Evolutionary conservation across 805 yeast genomes (phyloP).

Genomic region (Clavispora fructus): DNA sequence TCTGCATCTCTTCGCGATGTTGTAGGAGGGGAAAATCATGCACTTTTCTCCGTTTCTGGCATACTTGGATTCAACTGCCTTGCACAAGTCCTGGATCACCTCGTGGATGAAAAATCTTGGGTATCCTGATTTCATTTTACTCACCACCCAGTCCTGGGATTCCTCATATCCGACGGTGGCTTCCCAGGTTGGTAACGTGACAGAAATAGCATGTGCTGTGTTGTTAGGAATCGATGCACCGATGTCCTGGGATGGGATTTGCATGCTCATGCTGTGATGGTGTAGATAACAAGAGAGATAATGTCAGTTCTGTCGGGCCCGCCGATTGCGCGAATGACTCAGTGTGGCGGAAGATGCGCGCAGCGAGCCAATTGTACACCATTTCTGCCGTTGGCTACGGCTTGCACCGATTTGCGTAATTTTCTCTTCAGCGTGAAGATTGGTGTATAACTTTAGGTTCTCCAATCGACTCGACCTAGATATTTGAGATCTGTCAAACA

Average conservation of each 20-base stretch:
- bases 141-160: conserved; percentile 76
- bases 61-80: conserved; percentile 56
- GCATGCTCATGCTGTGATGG: conserved; percentile 5
- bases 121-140: conserved; percentile 79
- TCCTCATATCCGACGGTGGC: conserved; percentile 91
- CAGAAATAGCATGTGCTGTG: conserved; percentile 90
- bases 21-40: conserved; percentile 72
- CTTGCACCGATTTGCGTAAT: too few species aligned
- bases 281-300: neutral
- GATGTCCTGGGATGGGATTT: conserved; percentile 40
- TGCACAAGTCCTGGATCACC: conserved; percentile 52
- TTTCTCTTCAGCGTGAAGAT: too few species aligned
- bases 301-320: neutral
- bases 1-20: conserved; percentile 79
- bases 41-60: conserved; percentile 76
- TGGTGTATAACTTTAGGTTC: too few species aligned
- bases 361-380: too few species aligned
- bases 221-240: conserved; percentile 88
- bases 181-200: conserved; percentile 92
- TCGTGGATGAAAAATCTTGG: conserved; percentile 78
- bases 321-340: neutral
- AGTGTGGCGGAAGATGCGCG: neutral
- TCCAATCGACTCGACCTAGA: too few species aligned
- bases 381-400: too few species aligned
- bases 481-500: too few species aligned